A percentile compares a stretch with the other conserved stretches of the same genome.
Evolutionary conservation across 2,329 filamentous ascomycete genomes (phyloP).

Genomic region (Cladosporium sp.): DNA sequence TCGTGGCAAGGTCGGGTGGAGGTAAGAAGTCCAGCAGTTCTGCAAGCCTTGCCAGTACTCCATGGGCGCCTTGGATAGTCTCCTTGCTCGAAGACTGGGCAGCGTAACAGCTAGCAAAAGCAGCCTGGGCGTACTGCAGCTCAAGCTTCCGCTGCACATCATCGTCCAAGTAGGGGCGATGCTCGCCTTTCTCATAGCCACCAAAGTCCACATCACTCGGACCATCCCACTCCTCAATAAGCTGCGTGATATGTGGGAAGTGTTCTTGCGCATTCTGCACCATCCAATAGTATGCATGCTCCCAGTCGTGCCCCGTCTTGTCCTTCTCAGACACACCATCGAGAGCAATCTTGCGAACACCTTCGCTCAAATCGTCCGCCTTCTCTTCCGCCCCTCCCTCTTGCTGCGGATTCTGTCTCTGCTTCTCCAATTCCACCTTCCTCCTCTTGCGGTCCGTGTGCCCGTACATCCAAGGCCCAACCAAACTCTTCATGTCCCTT

Average conservation of each 20-base stretch:
- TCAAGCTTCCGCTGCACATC: slow-evolving; percentile 62
- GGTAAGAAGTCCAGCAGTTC: slow-evolving; percentile 63
- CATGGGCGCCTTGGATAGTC: slow-evolving; percentile 62
- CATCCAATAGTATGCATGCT: slow-evolving; percentile 69
- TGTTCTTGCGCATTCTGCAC: slow-evolving; percentile 59
- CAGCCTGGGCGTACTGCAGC: slow-evolving; percentile 66
- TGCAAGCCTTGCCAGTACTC: slow-evolving; percentile 61
- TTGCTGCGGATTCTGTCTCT: slow-evolving; percentile 15
- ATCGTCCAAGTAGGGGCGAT: slow-evolving; percentile 60
- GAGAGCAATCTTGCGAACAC: slow-evolving; percentile 32
- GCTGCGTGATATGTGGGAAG: slow-evolving; percentile 64
- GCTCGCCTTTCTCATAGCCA: slow-evolving; percentile 51
- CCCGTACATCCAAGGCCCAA: slow-evolving; percentile 74
- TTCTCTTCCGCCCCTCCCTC: slow-evolving; percentile 9
- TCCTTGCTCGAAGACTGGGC: slow-evolving; percentile 62
- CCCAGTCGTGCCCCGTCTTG: slow-evolving; percentile 64
- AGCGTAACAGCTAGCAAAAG: slow-evolving; percentile 68
- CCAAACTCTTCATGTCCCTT: slow-evolving; percentile 66
- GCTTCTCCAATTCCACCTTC: slow-evolving; percentile 25
- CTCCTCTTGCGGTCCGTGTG: slow-evolving; percentile 59
- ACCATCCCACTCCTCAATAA: slow-evolving; percentile 72
- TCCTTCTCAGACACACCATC: slow-evolving; percentile 32
- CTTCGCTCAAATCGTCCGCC: slow-evolving; percentile 10
- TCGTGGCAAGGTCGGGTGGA: slow-evolving; percentile 50
- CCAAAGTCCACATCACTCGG: slow-evolving; percentile 70